Conservation (phyloP, 441 rosid genomes). For the Geranium incanum region DNA sequence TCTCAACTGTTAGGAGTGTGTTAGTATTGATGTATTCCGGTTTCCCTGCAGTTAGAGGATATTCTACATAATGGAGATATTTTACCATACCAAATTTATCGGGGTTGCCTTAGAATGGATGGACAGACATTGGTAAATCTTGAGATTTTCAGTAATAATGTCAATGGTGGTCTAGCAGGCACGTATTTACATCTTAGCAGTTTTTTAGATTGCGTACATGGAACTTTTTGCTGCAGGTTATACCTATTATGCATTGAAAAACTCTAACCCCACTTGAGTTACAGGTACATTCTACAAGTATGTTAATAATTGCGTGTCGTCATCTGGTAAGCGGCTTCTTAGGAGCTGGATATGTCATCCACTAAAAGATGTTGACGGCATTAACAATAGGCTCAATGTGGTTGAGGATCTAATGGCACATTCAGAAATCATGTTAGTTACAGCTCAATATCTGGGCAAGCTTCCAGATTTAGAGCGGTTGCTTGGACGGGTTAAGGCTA, state of each 20-base stretch:
- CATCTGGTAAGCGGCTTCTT: slow-evolving; percentile 77
- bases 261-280: slow-evolving; percentile 19
- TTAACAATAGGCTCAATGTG: slow-evolving; percentile 70
- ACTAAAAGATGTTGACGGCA: slow-evolving; percentile 60
- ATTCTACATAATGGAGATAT: slow-evolving; percentile 68
- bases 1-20: slow-evolving; percentile 7
- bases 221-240: neutral
- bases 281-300: slow-evolving; percentile 82
- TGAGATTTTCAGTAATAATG: slow-evolving; percentile 75
- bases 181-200: slow-evolving; percentile 28
- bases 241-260: slow-evolving; percentile 11
- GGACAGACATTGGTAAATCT: slow-evolving; percentile 93
- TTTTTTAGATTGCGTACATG: neutral
- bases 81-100: slow-evolving; percentile 69
- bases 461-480: slow-evolving; percentile 86
- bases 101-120: slow-evolving; percentile 82
- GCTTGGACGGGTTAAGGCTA: slow-evolving; percentile 71
- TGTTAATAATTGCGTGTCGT: slow-evolving; percentile 74
- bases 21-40: slow-evolving; percentile 18
- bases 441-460: slow-evolving; percentile 56
- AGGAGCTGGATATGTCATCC: slow-evolving; percentile 97
- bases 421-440: slow-evolving; percentile 46
- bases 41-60: slow-evolving; percentile 60
- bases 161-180: slow-evolving; percentile 75
- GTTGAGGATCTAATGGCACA: slow-evolving; percentile 47